phyloP scores from a whole-genome alignment of 2,329 filamentous ascomycete species.

The Mycogone perniciosa region DNA sequence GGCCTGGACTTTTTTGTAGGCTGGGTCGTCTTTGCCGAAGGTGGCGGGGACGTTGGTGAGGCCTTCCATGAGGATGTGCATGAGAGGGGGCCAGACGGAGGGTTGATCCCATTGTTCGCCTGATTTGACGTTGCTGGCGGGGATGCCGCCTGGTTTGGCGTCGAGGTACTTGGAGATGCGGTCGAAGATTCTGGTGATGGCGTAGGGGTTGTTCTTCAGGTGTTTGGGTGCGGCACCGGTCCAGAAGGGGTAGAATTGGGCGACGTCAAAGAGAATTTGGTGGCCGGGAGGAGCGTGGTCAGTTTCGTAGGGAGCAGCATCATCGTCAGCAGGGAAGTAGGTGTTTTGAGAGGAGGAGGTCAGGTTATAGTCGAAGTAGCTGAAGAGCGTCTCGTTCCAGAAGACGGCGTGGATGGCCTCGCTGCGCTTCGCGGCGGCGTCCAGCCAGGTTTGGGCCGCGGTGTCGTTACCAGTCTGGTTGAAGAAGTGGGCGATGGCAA shows the following conservation, averaged over 20 bases:
- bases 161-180: constrained; percentile 49
- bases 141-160: constrained; percentile 48
- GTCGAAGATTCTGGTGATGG: constrained; percentile 47
- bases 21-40: constrained; percentile 45
- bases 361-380: constrained; percentile 65
- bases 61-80: constrained; percentile 57
- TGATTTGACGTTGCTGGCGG: constrained; percentile 54
- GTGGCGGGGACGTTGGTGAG: constrained; percentile 54
- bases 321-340: constrained; percentile 44
- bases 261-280: constrained; percentile 51
- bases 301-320: constrained; percentile 26
- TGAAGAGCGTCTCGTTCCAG: constrained; percentile 57
- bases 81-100: constrained; percentile 63
- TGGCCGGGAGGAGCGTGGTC: constrained; percentile 44
- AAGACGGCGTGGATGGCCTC: constrained; percentile 56
- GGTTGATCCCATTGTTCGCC: constrained; percentile 66
- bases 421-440: constrained; percentile 46
- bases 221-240: constrained; percentile 53
- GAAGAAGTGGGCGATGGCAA: constrained; percentile 51
- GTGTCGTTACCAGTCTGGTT: constrained; percentile 43
- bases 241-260: constrained; percentile 65
- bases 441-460: constrained; percentile 43
- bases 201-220: constrained; percentile 52
- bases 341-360: constrained; percentile 51
- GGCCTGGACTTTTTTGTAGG: constrained; percentile 47